Conservation (phyloP, 139 green algal genomes). For the Volvox africanus region DNA sequence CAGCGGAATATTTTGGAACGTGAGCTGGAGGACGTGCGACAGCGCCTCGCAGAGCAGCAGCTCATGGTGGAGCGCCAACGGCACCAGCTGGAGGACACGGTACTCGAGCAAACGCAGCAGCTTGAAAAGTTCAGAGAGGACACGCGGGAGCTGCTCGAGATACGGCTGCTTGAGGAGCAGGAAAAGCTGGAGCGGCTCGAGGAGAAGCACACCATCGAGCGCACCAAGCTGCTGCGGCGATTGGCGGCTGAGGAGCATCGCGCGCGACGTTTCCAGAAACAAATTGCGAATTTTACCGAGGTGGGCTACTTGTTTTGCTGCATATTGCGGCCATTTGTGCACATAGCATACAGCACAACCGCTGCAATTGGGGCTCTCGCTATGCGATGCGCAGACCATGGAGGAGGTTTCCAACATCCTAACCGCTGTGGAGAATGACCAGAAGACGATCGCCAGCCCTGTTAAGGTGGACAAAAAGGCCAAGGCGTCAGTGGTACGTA, state of each 20-base stretch:
- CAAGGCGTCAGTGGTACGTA: not conserved
- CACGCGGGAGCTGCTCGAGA: not conserved
- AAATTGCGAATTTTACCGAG: slow-evolving; percentile 27
- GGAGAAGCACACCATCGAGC: not conserved
- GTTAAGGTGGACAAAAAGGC: not conserved
- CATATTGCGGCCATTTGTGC: too few species aligned
- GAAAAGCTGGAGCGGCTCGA: not conserved
- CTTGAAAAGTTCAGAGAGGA: not conserved
- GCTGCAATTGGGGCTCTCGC: too few species aligned
- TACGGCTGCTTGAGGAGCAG: not conserved
- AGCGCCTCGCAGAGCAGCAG: not conserved
- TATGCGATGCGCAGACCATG: slow-evolving; percentile 15
- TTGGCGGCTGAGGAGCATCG: not conserved
- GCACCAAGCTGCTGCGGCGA: not conserved
- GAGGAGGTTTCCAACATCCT: slow-evolving; percentile 23
- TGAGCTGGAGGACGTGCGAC: not conserved
- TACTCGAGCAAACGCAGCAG: not conserved
- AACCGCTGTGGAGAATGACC: slow-evolving; percentile 7
- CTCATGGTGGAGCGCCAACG: not conserved
- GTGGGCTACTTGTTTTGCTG: not conserved
- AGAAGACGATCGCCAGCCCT: not conserved
- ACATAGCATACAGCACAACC: too few species aligned
- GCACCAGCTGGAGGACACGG: not conserved
- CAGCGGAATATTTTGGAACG: not conserved
- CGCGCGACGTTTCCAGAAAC: not conserved